Evolutionary conservation across 257 asterid genomes (phyloP).

Genomic region (Euphrasia confusa): DNA sequence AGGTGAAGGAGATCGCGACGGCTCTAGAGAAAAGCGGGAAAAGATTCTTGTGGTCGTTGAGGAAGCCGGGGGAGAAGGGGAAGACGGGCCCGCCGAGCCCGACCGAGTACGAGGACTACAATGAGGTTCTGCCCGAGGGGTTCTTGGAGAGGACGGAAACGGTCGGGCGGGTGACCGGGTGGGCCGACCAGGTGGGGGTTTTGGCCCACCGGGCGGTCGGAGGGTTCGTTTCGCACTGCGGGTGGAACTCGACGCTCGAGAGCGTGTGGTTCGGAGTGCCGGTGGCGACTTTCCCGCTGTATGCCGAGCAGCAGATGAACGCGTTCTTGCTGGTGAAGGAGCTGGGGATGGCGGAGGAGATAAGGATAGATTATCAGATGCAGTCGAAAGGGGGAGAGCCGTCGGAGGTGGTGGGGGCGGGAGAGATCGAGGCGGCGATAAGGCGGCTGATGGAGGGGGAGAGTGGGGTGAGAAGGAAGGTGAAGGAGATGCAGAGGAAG

Average conservation of each 20-base stretch:
- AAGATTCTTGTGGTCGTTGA: slow-evolving; percentile 43
- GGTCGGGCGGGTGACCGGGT: slow-evolving; percentile 38
- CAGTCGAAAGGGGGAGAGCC: slow-evolving; percentile 11
- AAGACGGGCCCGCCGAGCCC: background rate
- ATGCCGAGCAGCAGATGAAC: slow-evolving; percentile 47
- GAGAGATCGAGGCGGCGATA: slow-evolving; percentile 35
- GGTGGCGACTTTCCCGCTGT: slow-evolving; percentile 41
- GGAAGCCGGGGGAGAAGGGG: slow-evolving; percentile 13
- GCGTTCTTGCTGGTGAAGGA: slow-evolving; percentile 45
- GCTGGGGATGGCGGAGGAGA: slow-evolving; percentile 36
- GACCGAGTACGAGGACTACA: background rate
- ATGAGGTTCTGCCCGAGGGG: slow-evolving; percentile 33
- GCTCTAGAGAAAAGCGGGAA: slow-evolving; percentile 32
- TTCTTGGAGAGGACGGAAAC: slow-evolving; percentile 28
- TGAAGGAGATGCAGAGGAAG: slow-evolving; percentile 34
- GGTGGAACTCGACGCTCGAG: slow-evolving; percentile 52
- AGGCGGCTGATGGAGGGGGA: slow-evolving; percentile 35
- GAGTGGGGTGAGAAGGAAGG: slow-evolving; percentile 31
- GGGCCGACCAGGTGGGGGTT: slow-evolving; percentile 48
- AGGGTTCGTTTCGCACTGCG: slow-evolving; percentile 52
- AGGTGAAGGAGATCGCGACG: slow-evolving; percentile 29
- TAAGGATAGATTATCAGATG: slow-evolving; percentile 31
- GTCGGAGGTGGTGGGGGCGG: slow-evolving; percentile 34
- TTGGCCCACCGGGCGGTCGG: slow-evolving; percentile 45
- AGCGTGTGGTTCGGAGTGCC: slow-evolving; percentile 58